These are phyloP conservation scores for Hypomontagnella monticulosa DNA, from an alignment of 495 filamentous ascomycete genomes.

Conservation along the genomic window DNA sequence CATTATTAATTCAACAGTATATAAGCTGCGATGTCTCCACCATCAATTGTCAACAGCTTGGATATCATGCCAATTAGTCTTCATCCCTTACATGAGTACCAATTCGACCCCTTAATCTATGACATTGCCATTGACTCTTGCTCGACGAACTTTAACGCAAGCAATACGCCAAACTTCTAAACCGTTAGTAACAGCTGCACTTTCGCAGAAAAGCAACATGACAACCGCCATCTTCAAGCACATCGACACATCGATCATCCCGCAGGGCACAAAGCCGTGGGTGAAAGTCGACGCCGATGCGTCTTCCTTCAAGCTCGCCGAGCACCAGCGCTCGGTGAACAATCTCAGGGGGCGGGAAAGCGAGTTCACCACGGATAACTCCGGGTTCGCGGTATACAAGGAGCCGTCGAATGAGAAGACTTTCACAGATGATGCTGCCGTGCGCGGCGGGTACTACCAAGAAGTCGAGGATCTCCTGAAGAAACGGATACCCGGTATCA, in stretches of 20 bases:
- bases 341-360: slow-evolving; percentile 41
- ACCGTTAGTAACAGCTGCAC: not conserved
- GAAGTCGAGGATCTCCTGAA: slow-evolving; percentile 77
- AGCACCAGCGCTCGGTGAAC: slow-evolving; percentile 44
- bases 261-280: slow-evolving; percentile 47
- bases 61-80: too few relatives aligned
- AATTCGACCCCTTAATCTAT: slow-evolving; percentile 7
- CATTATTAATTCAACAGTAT: slow-evolving; percentile 10
- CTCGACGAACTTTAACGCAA: slow-evolving; percentile 28
- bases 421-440: slow-evolving; percentile 69
- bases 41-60: not conserved
- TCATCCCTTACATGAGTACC: not conserved
- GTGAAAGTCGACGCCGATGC: slow-evolving; percentile 53
- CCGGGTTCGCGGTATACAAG: slow-evolving; percentile 53
- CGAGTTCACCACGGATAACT: slow-evolving; percentile 51
- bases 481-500: slow-evolving; percentile 66
- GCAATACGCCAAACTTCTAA: slow-evolving; percentile 6
- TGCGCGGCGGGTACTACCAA: slow-evolving; percentile 77
- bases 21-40: slow-evolving; percentile 7
- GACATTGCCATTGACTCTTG: slow-evolving; percentile 15
- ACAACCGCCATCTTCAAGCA: slow-evolving; percentile 45
- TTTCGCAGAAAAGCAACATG: slow-evolving; percentile 35
- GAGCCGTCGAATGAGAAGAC: slow-evolving; percentile 57
- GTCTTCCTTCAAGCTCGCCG: slow-evolving; percentile 41
- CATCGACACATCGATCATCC: slow-evolving; percentile 40